A percentile compares a stretch with the other conserved stretches of the same genome.
phyloP scores from a whole-genome alignment of 345 rosid genomes.

The Eucalyptus erythrocorys region DNA sequence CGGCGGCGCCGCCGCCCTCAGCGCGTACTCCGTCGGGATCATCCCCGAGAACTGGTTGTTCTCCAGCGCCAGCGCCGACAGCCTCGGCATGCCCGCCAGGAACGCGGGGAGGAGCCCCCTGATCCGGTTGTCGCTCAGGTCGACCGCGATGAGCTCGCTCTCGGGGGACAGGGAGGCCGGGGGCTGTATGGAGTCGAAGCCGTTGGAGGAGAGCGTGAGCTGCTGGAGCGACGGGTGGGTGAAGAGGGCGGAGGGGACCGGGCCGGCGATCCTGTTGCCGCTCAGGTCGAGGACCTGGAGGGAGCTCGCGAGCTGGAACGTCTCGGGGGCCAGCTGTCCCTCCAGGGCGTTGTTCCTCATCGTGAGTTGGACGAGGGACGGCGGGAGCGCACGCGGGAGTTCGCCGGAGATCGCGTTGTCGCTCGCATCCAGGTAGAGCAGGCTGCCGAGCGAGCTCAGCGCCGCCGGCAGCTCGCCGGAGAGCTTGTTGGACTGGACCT shows the following conservation, averaged over 20 bases:
- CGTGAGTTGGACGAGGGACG: conserved; percentile 49
- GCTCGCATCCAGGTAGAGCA: conserved; percentile 56
- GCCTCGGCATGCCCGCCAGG: conserved; percentile 24
- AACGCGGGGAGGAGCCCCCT: conserved; percentile 19
- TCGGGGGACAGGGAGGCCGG: conserved; percentile 14
- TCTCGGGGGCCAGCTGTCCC: conserved; percentile 37
- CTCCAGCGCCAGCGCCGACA: conserved; percentile 26
- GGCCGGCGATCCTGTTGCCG: conserved; percentile 45
- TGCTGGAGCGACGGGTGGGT: conserved; percentile 67
- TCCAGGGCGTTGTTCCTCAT: conserved; percentile 55
- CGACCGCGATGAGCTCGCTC: conserved; percentile 42
- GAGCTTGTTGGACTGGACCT: conserved; percentile 59
- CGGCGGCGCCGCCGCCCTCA: conserved; percentile 16
- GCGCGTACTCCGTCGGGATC: conserved; percentile 28
- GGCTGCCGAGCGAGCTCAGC: conserved; percentile 35
- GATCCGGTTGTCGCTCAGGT: conserved; percentile 24
- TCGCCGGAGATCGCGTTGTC: conserved; percentile 55
- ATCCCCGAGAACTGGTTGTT: conserved; percentile 25
- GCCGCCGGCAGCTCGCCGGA: conserved; percentile 57
- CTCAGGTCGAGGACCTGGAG: conserved; percentile 69
- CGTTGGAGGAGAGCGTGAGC: conserved; percentile 62
- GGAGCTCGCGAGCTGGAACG: conserved; percentile 6
- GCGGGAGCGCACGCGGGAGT: conserved; percentile 38
- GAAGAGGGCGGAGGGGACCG: conserved; percentile 43
- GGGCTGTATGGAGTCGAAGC: conserved; percentile 40